A percentile compares a stretch with the other conserved stretches of the same genome.
phyloP scores from a whole-genome alignment of 1,139 yeast genomes.

The Suhomyces guaymorum region DNA sequence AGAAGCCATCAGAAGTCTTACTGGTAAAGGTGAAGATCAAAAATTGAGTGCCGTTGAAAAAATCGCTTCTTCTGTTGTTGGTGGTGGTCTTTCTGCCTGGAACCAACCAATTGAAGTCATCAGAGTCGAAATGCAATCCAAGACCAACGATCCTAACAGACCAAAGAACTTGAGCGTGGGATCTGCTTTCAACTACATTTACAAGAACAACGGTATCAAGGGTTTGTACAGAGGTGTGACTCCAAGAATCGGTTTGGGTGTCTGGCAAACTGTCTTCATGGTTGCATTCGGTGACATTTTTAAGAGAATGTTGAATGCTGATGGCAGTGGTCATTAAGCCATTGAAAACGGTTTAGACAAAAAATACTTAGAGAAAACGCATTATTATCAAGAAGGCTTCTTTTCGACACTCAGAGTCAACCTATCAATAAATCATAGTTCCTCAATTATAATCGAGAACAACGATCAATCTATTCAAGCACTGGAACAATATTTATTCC shows the following conservation, averaged over 20 bases:
- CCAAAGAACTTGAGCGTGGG: slow-evolving; percentile 85
- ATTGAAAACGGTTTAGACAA: no score
- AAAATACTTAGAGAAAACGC: not conserved
- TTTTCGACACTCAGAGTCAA: not conserved
- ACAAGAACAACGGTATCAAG: slow-evolving; percentile 75
- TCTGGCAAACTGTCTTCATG: slow-evolving; percentile 99
- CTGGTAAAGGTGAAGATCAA: slow-evolving; percentile 62
- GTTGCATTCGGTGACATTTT: slow-evolving; percentile 96
- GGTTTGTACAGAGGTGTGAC: slow-evolving; percentile 96
- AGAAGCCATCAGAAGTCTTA: slow-evolving; percentile 66
- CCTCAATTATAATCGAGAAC: no score
- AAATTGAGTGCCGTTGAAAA: slow-evolving; percentile 76
- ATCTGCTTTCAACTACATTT: slow-evolving; percentile 82
- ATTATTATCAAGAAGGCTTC: no score
- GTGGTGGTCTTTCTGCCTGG: slow-evolving; percentile 99
- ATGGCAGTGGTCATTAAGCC: slow-evolving; percentile 38
- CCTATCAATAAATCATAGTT: not conserved
- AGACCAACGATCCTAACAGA: slow-evolving; percentile 89
- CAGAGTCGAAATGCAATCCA: slow-evolving; percentile 96
- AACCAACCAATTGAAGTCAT: slow-evolving; percentile 98
- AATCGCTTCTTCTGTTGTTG: slow-evolving; percentile 81
- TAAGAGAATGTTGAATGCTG: slow-evolving; percentile 46
- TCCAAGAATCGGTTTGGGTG: slow-evolving; percentile 93
- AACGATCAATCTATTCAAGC: no score
- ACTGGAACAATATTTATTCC: no score